Conservation (phyloP, 495 filamentous ascomycete genomes). For the Rhypophila decipiens region DNA sequence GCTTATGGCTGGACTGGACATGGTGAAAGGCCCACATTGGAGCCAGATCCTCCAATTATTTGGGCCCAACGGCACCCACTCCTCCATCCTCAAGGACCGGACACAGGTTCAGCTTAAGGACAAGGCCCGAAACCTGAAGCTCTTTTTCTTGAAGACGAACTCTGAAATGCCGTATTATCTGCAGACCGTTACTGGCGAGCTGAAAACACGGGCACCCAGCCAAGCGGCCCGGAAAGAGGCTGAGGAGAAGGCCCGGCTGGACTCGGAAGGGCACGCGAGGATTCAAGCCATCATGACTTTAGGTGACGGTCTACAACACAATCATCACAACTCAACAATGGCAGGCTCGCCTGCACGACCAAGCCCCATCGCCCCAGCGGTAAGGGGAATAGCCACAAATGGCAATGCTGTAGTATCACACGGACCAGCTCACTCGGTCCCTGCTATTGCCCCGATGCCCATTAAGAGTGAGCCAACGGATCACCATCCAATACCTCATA, state of each 20-base stretch:
- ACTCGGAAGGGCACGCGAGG: constrained; percentile 64
- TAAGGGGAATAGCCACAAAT: background rate
- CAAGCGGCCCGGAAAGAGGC: constrained; percentile 79
- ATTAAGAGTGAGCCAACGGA: constrained; percentile 19
- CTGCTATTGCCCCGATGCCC: constrained; percentile 8
- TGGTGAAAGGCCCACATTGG: constrained; percentile 92
- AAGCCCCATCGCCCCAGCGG: constrained; percentile 8
- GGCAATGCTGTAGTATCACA: background rate
- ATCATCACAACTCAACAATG: constrained; percentile 16
- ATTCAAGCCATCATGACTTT: constrained; percentile 61
- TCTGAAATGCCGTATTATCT: constrained; percentile 91
- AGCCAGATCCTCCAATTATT: constrained; percentile 89
- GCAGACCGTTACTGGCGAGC: constrained; percentile 84
- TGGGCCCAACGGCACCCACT: constrained; percentile 74
- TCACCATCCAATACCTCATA: constrained; percentile 12
- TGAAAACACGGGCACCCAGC: constrained; percentile 83
- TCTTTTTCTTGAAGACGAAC: constrained; percentile 90
- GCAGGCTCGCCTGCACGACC: constrained; percentile 8
- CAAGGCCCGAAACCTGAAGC: constrained; percentile 88
- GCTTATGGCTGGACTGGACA: constrained; percentile 84
- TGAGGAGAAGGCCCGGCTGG: constrained; percentile 60
- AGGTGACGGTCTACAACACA: constrained; percentile 35
- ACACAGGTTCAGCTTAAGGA: constrained; percentile 96
- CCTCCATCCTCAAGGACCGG: constrained; percentile 80
- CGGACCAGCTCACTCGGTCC: background rate